phyloP scores from a whole-genome alignment of 2,329 filamentous ascomycete species.

The Fusarium illudens region DNA sequence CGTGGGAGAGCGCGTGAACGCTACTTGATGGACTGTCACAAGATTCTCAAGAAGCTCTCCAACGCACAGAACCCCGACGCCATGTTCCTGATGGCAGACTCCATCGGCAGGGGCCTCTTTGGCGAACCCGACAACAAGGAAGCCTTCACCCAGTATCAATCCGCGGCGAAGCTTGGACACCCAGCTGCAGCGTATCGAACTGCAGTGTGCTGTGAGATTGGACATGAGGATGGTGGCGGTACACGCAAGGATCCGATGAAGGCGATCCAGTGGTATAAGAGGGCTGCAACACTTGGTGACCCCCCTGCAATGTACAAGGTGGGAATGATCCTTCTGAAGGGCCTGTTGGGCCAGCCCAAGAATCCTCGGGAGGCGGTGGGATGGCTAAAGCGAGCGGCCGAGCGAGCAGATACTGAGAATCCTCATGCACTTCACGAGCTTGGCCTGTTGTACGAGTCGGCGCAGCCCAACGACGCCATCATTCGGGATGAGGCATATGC shows the following conservation, averaged over 20 bases:
- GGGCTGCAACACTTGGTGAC: slow-evolving; percentile 88
- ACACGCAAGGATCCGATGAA: slow-evolving; percentile 91
- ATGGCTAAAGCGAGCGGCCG: slow-evolving; percentile 93
- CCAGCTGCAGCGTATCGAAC: slow-evolving; percentile 89
- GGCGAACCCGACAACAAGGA: slow-evolving; percentile 89
- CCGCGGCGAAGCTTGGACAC: slow-evolving; percentile 89
- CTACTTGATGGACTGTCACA: slow-evolving; percentile 86
- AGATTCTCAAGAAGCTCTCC: slow-evolving; percentile 88
- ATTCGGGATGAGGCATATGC: slow-evolving; percentile 85
- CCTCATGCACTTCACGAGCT: slow-evolving; percentile 95
- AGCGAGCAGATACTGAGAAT: slow-evolving; percentile 86
- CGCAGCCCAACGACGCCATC: slow-evolving; percentile 73
- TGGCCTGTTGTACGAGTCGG: slow-evolving; percentile 70
- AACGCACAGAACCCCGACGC: slow-evolving; percentile 79
- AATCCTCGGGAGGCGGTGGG: slow-evolving; percentile 87
- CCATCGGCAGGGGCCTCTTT: slow-evolving; percentile 81
- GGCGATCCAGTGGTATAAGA: slow-evolving; percentile 98
- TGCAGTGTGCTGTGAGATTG: slow-evolving; percentile 96
- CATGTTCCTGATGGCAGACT: slow-evolving; percentile 94
- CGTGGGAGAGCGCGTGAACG: slow-evolving; percentile 81
- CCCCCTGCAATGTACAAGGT: slow-evolving; percentile 98
- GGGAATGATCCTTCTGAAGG: slow-evolving; percentile 94
- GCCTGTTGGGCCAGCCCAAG: slow-evolving; percentile 83
- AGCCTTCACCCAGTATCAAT: slow-evolving; percentile 92
- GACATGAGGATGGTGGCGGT: slow-evolving; percentile 91